Percentiles rank a stretch among this genome's conserved stretches.
These are phyloP conservation scores for Cladosporium austrohemisphaericum DNA, from an alignment of 2,329 filamentous ascomycete genomes.

Conservation along the genomic window DNA sequence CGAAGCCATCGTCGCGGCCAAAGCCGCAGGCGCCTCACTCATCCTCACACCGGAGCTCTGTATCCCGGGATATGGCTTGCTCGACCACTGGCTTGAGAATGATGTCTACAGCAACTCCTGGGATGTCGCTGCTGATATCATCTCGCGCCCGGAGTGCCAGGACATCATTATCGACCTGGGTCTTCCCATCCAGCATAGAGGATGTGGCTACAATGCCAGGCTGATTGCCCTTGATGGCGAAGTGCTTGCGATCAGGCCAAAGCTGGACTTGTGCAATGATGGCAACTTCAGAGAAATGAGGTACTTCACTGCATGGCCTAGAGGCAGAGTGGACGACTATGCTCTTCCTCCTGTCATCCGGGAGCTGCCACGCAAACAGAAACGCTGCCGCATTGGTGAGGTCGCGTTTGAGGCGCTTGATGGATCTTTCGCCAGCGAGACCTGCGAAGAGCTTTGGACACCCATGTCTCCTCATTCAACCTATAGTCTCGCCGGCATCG, in stretches of 20 bases:
- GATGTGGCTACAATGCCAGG: constrained; percentile 62
- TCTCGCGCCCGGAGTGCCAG: constrained; percentile 57
- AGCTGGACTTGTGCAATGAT: constrained; percentile 68
- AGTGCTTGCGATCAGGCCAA: constrained; percentile 69
- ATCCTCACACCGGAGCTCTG: constrained; percentile 48
- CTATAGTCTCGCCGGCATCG: constrained; percentile 66
- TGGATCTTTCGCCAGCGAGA: constrained; percentile 61
- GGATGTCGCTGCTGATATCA: constrained; percentile 60
- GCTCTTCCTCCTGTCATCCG: constrained; percentile 59
- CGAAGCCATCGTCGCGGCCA: constrained; percentile 58
- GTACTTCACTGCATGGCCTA: constrained; percentile 62
- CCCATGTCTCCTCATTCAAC: constrained; percentile 55
- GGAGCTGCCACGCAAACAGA: constrained; percentile 50
- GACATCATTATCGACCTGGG: constrained; percentile 59
- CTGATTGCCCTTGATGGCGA: constrained; percentile 63
- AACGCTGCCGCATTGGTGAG: constrained; percentile 64
- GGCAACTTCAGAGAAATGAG: constrained; percentile 53
- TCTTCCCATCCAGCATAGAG: constrained; percentile 58
- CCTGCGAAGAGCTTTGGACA: constrained; percentile 66
- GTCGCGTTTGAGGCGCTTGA: constrained; percentile 60
- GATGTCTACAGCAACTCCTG: constrained; percentile 45
- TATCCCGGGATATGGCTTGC: constrained; percentile 61
- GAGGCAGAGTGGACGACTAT: constrained; percentile 60
- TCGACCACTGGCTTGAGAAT: constrained; percentile 59
- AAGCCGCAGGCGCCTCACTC: constrained; percentile 59